Base-by-base conservation (phyloP, 371 early-diverging fungal species). In the Circinella minor region DNA sequence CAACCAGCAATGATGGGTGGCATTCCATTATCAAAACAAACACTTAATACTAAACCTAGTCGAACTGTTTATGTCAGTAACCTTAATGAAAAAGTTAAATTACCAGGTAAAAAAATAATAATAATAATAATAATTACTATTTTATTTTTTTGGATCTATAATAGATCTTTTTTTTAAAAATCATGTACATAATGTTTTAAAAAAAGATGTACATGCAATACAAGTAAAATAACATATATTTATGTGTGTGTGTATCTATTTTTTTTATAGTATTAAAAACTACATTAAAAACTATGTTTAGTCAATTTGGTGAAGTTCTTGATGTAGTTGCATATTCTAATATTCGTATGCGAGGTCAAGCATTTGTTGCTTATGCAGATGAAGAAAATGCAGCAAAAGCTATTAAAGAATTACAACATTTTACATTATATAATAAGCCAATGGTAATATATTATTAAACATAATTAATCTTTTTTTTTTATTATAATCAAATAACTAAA, bases 31-130 rank as follows among this genome's bases (percentile, higher is more conserved):
- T 82, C 86, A 7, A 90, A 88, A 70, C 88, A 89, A 63, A 79
- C 84, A 46, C 74, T 89, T 18, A 83, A 88, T 74, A 86, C 83
- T 49, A 78, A 90, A 47, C 93, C 97, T 20, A 88, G 82, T 67
- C 86, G 92, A 67, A 95, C 96, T 18, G 85, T 98, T 66, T 96
- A 96, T 80, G 88, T 95, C 67, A 89, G 89, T 69, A 91, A 93
- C 74, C 81, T 98, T 51, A 93, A 94, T 72, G 97, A 95, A 74
- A 93, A 95, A 78, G 89, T 95, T 62, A 92, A 93, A 68, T 82
- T 93, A 66, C 82, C 87, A 71, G 93, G 93, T n/a, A n/a, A n/a
- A n/a, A n/a, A n/a, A n/a, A n/a, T n/a, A n/a, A n/a, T n/a, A n/a
- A n/a, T n/a, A n/a, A n/a, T n/a, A n/a, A n/a, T n/a, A n/a, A n/a